phyloP scores from a whole-genome alignment of 805 yeast genomes.

The Ogataea siamensis region DNA sequence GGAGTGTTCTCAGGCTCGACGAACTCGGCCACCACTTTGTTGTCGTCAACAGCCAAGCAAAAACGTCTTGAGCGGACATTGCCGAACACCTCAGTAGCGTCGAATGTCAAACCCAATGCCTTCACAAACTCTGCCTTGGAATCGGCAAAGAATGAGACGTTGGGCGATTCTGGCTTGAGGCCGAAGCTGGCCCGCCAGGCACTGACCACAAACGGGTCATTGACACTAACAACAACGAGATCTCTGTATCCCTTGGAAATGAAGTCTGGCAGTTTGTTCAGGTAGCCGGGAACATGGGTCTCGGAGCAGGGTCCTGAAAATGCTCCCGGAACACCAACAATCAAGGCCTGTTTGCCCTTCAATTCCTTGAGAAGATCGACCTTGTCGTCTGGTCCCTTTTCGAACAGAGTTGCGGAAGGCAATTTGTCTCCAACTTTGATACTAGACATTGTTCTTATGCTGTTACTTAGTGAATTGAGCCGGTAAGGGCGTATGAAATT shows the following conservation, averaged over 20 bases:
- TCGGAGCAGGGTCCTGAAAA: slow-evolving; percentile 79
- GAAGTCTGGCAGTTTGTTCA: slow-evolving; percentile 50
- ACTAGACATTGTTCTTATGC: slow-evolving; percentile 13
- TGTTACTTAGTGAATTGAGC: slow-evolving; percentile 1
- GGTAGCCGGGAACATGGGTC: slow-evolving; percentile 71
- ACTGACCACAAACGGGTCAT: slow-evolving; percentile 80
- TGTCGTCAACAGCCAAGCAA: slow-evolving; percentile 74
- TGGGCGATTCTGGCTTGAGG: slow-evolving; percentile 21
- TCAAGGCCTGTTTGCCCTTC: slow-evolving; percentile 39
- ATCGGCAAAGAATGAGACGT: slow-evolving; percentile 62
- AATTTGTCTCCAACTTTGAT: slow-evolving; percentile 25
- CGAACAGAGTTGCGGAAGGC: slow-evolving; percentile 24
- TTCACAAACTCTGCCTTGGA: slow-evolving; percentile 71
- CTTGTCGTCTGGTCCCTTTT: slow-evolving; percentile 24
- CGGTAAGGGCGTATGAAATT: neutral
- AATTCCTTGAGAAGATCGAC: slow-evolving; percentile 25
- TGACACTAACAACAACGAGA: slow-evolving; percentile 71
- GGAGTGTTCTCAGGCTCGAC: slow-evolving; percentile 82
- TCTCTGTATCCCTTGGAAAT: slow-evolving; percentile 62
- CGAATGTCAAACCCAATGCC: slow-evolving; percentile 65
- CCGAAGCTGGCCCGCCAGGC: slow-evolving; percentile 66
- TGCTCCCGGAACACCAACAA: slow-evolving; percentile 71
- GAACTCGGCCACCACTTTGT: slow-evolving; percentile 61
- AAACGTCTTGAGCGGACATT: slow-evolving; percentile 71
- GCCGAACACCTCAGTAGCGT: slow-evolving; percentile 76